Conservation (phyloP, 2,329 filamentous ascomycete species). For the Fusarium mangiferae region DNA sequence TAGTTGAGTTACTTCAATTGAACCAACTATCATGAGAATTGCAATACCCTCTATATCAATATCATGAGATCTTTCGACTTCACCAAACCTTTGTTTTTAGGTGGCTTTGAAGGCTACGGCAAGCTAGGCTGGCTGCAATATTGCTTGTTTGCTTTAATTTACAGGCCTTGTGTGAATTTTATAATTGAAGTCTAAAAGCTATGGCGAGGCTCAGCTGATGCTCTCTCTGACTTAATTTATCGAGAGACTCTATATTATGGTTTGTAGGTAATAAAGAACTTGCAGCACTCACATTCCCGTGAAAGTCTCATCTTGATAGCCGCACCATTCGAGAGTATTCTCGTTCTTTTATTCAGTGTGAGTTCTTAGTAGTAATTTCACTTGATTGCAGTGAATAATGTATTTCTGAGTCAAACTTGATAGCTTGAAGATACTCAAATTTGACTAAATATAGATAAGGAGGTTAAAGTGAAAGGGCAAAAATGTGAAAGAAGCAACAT, state of each 20-base stretch:
- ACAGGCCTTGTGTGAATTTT: background rate
- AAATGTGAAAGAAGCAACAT: too few relatives aligned
- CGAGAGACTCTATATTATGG: too few relatives aligned
- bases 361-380: background rate
- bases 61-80: background rate
- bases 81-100: background rate
- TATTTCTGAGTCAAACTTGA: background rate
- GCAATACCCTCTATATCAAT: background rate
- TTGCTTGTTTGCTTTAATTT: background rate
- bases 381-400: too few relatives aligned
- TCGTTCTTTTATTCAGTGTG: background rate
- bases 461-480: background rate
- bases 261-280: too few relatives aligned
- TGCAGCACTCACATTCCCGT: too few relatives aligned
- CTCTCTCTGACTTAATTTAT: too few relatives aligned
- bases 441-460: too few relatives aligned
- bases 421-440: background rate
- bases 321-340: too few relatives aligned
- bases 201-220: background rate
- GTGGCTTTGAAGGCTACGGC: too few relatives aligned
- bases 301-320: background rate
- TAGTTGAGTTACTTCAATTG: background rate
- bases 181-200: too few relatives aligned
- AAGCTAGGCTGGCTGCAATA: background rate
- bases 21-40: background rate